Evolutionary conservation across 2,329 filamentous ascomycete species (phyloP), one percentile per base, ranked within the genome.

Genomic region (Dendryphion nanum): DNA sequence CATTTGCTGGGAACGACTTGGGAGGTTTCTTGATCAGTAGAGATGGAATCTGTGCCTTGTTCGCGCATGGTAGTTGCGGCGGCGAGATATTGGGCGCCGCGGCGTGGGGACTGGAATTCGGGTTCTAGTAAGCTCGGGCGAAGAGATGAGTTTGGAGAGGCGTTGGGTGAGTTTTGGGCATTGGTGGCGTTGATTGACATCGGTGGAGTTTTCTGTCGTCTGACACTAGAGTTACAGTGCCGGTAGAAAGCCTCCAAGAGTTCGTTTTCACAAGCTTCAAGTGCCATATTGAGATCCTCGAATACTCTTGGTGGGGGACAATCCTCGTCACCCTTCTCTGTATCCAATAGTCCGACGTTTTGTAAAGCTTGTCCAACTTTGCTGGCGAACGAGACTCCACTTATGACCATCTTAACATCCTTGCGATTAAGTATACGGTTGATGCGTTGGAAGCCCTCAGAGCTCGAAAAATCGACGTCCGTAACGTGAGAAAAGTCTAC

Each of bases 261-360:
- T 54, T 95, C 87, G 53, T 98, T 98, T 61, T 98, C 93, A 65
- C 91, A 97, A 48, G 83, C 87, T 61, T 98, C 93, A 1, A 98
- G 75, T 0, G 91, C 91, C 5, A 88, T 90, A 63, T 98, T 98
- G 37, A 98, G 79, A 47, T 94, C 84, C 29, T 89, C 85, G 50
- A 96, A 88, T 38, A 96, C 81, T 42, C 82, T 66, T 3, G 72
- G 72, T 7, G 69, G 66, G 3, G 70, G 68, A 14, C 61, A 61
- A 4, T 64, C 57, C 3, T 59, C 78, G 5, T 95, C 89, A 10
- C 83, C 81, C 23, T 82, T 81, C 18, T 80, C 82, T 33, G 86
- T 81, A 29, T 83, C 79, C 29, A 83, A 87, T 2, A 98, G 74
- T 0, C 90, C 91, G 7, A 95, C 89, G 37, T 89, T 89, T 28